These are phyloP conservation scores for Liquidambar formosana DNA, from an alignment of 164 flowering plant genomes.

Conservation along the genomic window DNA sequence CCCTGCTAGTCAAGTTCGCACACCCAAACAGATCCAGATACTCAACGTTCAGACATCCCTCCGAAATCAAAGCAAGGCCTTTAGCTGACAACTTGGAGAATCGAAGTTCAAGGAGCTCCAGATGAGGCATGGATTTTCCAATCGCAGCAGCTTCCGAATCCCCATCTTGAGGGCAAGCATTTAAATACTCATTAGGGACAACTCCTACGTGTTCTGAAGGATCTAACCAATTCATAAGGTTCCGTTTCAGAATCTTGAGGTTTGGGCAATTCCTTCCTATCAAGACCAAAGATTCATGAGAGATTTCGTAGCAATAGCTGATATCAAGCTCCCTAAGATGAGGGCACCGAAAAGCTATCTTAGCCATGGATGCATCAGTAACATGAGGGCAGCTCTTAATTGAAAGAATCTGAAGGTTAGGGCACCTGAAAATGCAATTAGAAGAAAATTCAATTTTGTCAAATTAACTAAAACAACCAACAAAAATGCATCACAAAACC, in stretches of 20 bases:
- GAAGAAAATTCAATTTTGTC: too few species aligned
- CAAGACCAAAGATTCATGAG: constrained; percentile 58
- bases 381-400: constrained; percentile 75
- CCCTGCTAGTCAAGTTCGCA: constrained; percentile 68
- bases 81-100: constrained; percentile 68
- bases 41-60: constrained; percentile 63
- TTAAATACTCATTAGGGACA: constrained; percentile 71
- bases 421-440: constrained; percentile 54
- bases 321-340: constrained; percentile 70
- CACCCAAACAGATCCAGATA: constrained; percentile 79
- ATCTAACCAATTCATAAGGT: constrained; percentile 77
- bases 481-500: too few species aligned
- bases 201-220: constrained; percentile 65
- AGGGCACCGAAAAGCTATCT: constrained; percentile 55
- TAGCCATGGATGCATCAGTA: constrained; percentile 53
- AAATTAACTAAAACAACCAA: too few species aligned
- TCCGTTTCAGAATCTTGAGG: constrained; percentile 59
- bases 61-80: constrained; percentile 60
- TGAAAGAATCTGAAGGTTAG: constrained; percentile 68
- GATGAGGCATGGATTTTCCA: constrained; percentile 58
- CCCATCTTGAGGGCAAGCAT: constrained; percentile 80
- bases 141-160: constrained; percentile 71
- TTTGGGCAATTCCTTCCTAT: constrained; percentile 67
- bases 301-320: constrained; percentile 81
- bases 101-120: constrained; percentile 70